Base-by-base conservation (phyloP, 176 grass and related monocot genomes). In the maize (Zea mays) region DNA sequence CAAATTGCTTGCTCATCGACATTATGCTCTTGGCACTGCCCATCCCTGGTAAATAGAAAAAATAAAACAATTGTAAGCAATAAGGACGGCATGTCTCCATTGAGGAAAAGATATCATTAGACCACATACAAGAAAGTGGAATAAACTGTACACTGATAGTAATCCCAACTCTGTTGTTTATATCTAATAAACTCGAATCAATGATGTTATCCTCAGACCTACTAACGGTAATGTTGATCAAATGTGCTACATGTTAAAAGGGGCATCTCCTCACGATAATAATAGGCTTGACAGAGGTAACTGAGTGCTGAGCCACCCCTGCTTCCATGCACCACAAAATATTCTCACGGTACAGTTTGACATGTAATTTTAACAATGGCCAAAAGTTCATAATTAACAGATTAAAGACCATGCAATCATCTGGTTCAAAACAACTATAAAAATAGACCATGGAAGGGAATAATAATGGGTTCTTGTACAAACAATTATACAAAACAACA, bases 21-120 rank as follows among this genome's bases (percentile, higher is more conserved):
- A 66, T 82, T 90, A 88, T 98, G 60, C 73, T 90, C 91, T 84
- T 91, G 89, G 73, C 91, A 98, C 75, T 98, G 95, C n/a, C 82
- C 91, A 87, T 98, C 95, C 87, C 95, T 98, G 71, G 12, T 33
- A 47, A 54, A 79, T 75, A 69, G 27, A 65, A 68, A 10, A 69
- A 61, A 69, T 36, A 46, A 12, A 58, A 9, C 3, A 3, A 55
- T 62, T 60, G 74, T 56, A 44, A 69, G 44, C 19, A 62, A 72
- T 14, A 70, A 70, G 48, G 9, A 62, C 20, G 15, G 15, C 54
- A 68, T 71, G 13, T 41, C 65, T 62, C 38, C 8, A 68, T 67
- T 62, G 54, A 58, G 36, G 45, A 58, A 48, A 36, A 60, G 7
- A 20, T 71, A 55, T 17, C 47, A 76, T 42, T 44, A 37, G 20